Percentiles rank a stretch among this genome's conserved stretches.
Evolutionary conservation across 2,329 filamentous ascomycete species (phyloP).

Genomic region (Aureobasidium sp.): DNA sequence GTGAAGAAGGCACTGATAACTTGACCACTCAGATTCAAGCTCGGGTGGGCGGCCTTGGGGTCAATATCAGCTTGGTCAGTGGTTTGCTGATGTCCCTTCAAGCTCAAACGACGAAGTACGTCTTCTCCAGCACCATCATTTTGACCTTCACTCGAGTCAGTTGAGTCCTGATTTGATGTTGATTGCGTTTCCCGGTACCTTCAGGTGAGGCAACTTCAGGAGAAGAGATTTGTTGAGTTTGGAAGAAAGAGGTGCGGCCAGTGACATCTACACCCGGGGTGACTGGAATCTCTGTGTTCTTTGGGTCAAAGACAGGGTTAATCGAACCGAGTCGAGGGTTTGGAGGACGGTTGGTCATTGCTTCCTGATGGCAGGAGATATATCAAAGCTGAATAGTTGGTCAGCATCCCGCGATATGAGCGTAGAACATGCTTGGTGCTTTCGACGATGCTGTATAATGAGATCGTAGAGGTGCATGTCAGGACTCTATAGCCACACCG

Average conservation of each 20-base stretch:
- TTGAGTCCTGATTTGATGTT: slow-evolving; percentile 15
- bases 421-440: not conserved
- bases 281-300: slow-evolving; percentile 36
- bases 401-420: not conserved
- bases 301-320: slow-evolving; percentile 34
- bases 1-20: slow-evolving; percentile 59
- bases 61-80: slow-evolving; percentile 43
- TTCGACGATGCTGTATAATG: not conserved
- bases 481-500: not conserved
- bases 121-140: slow-evolving; percentile 34
- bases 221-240: slow-evolving; percentile 14
- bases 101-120: slow-evolving; percentile 47
- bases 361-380: not conserved
- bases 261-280: slow-evolving; percentile 34
- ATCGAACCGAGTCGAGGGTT: slow-evolving; percentile 19
- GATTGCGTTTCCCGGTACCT: slow-evolving; percentile 26
- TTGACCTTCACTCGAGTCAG: not conserved
- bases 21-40: slow-evolving; percentile 52
- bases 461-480: not conserved
- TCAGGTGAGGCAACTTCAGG: slow-evolving; percentile 16
- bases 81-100: slow-evolving; percentile 34
- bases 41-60: slow-evolving; percentile 49
- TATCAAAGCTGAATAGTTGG: not conserved
- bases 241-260: slow-evolving; percentile 34
- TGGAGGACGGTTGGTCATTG: slow-evolving; percentile 8